A percentile compares a stretch with the other conserved stretches of the same genome.
phyloP scores from a whole-genome alignment of 441 rosid genomes.

The Arabidopsis hybrid region DNA sequence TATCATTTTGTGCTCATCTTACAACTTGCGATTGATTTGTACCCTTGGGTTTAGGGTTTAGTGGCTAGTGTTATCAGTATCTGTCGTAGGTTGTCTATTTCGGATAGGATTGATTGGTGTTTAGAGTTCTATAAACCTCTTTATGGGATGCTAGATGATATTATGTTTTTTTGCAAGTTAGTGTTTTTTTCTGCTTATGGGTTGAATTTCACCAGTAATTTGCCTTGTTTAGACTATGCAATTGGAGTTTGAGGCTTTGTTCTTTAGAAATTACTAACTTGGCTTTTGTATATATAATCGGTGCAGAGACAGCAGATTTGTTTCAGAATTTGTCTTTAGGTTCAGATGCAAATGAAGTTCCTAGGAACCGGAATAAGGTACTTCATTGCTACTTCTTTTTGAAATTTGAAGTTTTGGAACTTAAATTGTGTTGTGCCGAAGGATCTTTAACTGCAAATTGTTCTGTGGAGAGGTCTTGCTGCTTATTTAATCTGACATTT shows the following conservation, averaged over 20 bases:
- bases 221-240: conserved; percentile 4
- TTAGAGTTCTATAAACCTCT: background rate
- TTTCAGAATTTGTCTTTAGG: conserved; percentile 56
- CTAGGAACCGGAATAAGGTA: conserved; percentile 54
- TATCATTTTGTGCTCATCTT: conserved; percentile 13
- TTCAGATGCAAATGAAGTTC: conserved; percentile 48
- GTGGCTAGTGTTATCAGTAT: conserved; percentile 1
- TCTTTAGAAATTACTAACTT: conserved; percentile 32
- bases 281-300: conserved; percentile 25
- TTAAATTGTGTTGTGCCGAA: background rate
- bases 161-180: background rate
- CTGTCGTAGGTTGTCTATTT: conserved; percentile 27
- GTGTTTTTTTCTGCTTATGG: conserved; percentile 3
- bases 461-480: conserved; percentile 2
- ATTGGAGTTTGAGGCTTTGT: conserved; percentile 25
- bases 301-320: conserved; percentile 60
- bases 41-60: background rate
- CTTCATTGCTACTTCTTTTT: conserved; percentile 2
- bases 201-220: conserved; percentile 23
- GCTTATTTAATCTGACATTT: conserved; percentile 1
- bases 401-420: background rate
- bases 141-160: background rate
- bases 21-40: conserved; percentile 25
- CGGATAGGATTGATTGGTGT: conserved; percentile 6
- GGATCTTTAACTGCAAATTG: background rate